A percentile compares a stretch with the other conserved stretches of the same genome.
These are phyloP conservation scores for Curvularia verruculosa DNA, from an alignment of 2,329 filamentous ascomycete species.

Conservation along the genomic window DNA sequence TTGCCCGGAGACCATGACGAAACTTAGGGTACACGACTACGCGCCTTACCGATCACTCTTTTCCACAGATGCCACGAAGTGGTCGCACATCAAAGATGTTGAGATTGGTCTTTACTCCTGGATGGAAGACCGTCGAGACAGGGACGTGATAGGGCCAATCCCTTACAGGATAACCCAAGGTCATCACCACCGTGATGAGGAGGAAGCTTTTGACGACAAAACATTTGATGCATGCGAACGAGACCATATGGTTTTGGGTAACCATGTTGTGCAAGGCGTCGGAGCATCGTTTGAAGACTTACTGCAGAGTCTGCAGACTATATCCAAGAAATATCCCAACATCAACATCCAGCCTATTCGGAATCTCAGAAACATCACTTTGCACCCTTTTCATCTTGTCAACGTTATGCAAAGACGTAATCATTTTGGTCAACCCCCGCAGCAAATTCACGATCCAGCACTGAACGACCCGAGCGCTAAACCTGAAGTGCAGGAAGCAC, in stretches of 20 bases:
- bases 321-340: constrained; percentile 40
- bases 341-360: constrained; percentile 42
- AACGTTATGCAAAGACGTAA: constrained; percentile 41
- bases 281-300: constrained; percentile 43
- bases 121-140: constrained; percentile 46
- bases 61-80: constrained; percentile 40
- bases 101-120: constrained; percentile 43
- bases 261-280: constrained; percentile 43
- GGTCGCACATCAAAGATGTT: constrained; percentile 39
- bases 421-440: constrained; percentile 27
- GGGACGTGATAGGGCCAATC: constrained; percentile 42
- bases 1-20: constrained; percentile 41
- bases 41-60: constrained; percentile 45
- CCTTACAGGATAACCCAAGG: constrained; percentile 44
- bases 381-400: constrained; percentile 46
- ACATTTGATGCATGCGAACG: constrained; percentile 40
- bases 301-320: constrained; percentile 39
- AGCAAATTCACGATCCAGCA: constrained; percentile 18
- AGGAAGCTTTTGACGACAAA: constrained; percentile 46
- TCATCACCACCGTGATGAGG: constrained; percentile 43
- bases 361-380: constrained; percentile 35
- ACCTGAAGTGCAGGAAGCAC: constrained; percentile 40
- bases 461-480: constrained; percentile 37
- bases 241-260: constrained; percentile 44
- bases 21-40: constrained; percentile 44